These are phyloP conservation scores for Sugiyamaella boreocaroliniensis DNA, from an alignment of 805 yeast genomes.

Conservation along the genomic window DNA sequence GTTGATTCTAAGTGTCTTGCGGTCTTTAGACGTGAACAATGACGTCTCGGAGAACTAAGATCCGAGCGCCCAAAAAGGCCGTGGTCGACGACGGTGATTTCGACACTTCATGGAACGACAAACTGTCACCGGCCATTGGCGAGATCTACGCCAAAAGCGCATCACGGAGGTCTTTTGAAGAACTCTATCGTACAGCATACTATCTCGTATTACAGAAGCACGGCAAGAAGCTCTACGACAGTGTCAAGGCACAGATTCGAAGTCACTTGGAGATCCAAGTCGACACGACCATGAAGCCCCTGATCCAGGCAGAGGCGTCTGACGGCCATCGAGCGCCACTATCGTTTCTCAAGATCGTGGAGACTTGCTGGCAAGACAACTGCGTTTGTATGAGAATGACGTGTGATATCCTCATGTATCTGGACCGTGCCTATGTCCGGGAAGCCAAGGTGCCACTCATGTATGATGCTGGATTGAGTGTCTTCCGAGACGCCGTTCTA, in stretches of 20 bases:
- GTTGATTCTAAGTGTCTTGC: no score
- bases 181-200: conserved; percentile 72
- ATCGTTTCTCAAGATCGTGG: conserved; percentile 32
- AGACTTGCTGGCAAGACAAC: conserved; percentile 63
- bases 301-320: conserved; percentile 7
- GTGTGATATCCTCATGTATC: conserved; percentile 77
- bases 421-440: conserved; percentile 78
- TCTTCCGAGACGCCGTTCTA: conserved; percentile 58
- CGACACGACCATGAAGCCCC: conserved; percentile 18
- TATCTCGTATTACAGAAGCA: conserved; percentile 62
- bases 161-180: conserved; percentile 71
- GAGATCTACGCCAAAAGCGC: conserved; percentile 71
- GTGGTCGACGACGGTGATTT: conserved; percentile 39
- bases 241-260: conserved; percentile 45
- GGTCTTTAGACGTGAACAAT: no score
- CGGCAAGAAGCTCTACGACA: conserved; percentile 59
- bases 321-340: conserved; percentile 9
- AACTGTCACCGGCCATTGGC: conserved; percentile 57
- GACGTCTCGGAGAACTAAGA: neutral
- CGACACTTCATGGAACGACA: conserved; percentile 54
- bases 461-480: conserved; percentile 65
- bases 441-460: conserved; percentile 55
- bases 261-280: conserved; percentile 36
- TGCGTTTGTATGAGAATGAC: conserved; percentile 66
- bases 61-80: neutral